Evolutionary conservation across 306 rosid species (phyloP).

Genomic region (Quillaja saponaria): DNA sequence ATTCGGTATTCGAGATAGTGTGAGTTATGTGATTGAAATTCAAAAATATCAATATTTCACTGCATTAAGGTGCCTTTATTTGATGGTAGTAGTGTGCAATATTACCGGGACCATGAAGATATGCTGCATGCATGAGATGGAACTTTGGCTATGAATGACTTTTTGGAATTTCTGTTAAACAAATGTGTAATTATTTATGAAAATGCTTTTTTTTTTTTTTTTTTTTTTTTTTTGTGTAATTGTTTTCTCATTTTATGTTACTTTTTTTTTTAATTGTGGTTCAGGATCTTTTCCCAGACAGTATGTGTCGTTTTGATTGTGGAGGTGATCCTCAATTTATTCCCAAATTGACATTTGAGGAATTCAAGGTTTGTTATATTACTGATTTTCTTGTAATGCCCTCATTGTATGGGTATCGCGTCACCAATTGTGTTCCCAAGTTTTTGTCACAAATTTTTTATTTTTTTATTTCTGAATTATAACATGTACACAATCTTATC

Average conservation of each 20-base stretch:
- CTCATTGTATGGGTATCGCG: too few relatives aligned
- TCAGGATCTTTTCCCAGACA: constrained; percentile 97
- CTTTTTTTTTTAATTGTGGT: constrained; percentile 23
- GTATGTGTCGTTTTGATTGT: constrained; percentile 91
- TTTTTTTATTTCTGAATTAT: neutral
- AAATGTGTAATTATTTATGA: neutral
- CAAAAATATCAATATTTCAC: too few relatives aligned
- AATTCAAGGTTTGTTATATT: constrained; percentile 73
- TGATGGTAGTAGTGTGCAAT: too few relatives aligned
- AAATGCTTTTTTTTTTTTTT: neutral
- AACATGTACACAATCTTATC: too few relatives aligned
- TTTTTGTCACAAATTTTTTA: neutral
- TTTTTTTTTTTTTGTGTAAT: constrained; percentile 12
- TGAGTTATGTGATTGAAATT: too few relatives aligned
- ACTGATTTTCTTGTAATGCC: constrained; percentile 5
- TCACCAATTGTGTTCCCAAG: neutral
- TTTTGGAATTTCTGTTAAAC: neutral
- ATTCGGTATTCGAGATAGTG: too few relatives aligned
- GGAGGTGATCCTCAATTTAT: constrained; percentile 95
- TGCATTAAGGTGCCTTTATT: too few relatives aligned
- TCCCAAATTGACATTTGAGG: constrained; percentile 84
- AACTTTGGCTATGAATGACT: too few relatives aligned
- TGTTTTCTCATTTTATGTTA: constrained; percentile 24
- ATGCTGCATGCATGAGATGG: too few relatives aligned
- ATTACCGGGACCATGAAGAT: too few relatives aligned